phyloP scores from a whole-genome alignment of 495 filamentous ascomycete species.

The Tricharina praecox region DNA sequence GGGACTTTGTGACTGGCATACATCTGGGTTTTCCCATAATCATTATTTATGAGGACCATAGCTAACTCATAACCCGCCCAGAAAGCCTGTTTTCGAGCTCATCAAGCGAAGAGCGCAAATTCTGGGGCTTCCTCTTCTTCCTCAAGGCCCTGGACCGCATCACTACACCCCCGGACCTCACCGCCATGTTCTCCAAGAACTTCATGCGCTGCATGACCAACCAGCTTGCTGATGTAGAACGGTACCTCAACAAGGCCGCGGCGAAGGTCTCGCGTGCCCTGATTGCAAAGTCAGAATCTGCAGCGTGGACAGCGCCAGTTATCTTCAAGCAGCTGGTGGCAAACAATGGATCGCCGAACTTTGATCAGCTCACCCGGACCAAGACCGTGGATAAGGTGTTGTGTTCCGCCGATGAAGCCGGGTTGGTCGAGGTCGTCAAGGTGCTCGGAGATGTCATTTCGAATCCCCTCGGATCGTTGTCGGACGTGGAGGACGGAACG shows the following conservation, averaged over 20 bases:
- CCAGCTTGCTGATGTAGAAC: conserved; percentile 64
- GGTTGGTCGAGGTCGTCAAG: conserved; percentile 30
- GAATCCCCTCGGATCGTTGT: conserved; percentile 22
- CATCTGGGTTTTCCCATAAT: background rate
- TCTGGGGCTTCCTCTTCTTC: conserved; percentile 77
- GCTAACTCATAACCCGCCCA: conserved; percentile 25
- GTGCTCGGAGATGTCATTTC: conserved; percentile 32
- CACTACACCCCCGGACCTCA: conserved; percentile 22
- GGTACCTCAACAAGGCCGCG: conserved; percentile 70
- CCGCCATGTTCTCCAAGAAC: conserved; percentile 58
- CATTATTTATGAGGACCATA: background rate
- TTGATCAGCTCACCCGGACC: conserved; percentile 73
- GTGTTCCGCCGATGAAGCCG: conserved; percentile 38
- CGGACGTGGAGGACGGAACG: conserved; percentile 32
- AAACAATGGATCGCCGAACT: conserved; percentile 52
- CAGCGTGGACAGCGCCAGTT: conserved; percentile 41
- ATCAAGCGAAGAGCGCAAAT: conserved; percentile 74
- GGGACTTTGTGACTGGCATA: conserved; percentile 18
- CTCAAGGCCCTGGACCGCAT: conserved; percentile 40
- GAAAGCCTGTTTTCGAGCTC: conserved; percentile 64
- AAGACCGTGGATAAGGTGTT: conserved; percentile 73
- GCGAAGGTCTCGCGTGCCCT: conserved; percentile 53
- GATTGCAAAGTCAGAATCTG: conserved; percentile 43
- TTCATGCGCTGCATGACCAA: conserved; percentile 71
- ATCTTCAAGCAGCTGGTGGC: conserved; percentile 50